phyloP scores from a whole-genome alignment of 345 rosid genomes.

The Psidium guajava region DNA sequence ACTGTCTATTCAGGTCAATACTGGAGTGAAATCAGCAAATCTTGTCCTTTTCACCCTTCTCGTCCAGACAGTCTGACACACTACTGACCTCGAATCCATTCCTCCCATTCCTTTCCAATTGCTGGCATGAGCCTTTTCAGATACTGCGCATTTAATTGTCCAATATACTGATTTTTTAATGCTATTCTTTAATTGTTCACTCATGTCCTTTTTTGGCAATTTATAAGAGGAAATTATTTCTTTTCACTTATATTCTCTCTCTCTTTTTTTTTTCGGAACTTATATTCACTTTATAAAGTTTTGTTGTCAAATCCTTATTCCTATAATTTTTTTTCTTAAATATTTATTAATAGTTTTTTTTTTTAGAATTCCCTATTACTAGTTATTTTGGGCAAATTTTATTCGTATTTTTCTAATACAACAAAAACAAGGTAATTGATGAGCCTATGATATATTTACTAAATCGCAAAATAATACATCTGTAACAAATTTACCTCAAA shows the following conservation, averaged over 20 bases:
- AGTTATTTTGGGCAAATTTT: too few relatives aligned
- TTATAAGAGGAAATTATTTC: neutral
- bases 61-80: neutral
- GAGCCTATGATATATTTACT: too few relatives aligned
- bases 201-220: neutral
- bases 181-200: neutral
- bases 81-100: neutral
- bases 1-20: neutral
- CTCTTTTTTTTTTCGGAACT: neutral
- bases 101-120: neutral
- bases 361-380: too few relatives aligned
- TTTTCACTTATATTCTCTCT: neutral
- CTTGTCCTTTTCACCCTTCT: neutral
- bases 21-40: neutral
- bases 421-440: too few relatives aligned
- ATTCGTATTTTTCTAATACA: too few relatives aligned
- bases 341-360: too few relatives aligned
- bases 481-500: too few relatives aligned
- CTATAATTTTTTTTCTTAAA: too few relatives aligned
- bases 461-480: too few relatives aligned
- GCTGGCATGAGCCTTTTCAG: neutral
- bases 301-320: too few relatives aligned
- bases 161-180: neutral
- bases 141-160: neutral
- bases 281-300: neutral